These are phyloP conservation scores for Luvunga scandens DNA, from an alignment of 345 rosid species.

Conservation along the genomic window DNA sequence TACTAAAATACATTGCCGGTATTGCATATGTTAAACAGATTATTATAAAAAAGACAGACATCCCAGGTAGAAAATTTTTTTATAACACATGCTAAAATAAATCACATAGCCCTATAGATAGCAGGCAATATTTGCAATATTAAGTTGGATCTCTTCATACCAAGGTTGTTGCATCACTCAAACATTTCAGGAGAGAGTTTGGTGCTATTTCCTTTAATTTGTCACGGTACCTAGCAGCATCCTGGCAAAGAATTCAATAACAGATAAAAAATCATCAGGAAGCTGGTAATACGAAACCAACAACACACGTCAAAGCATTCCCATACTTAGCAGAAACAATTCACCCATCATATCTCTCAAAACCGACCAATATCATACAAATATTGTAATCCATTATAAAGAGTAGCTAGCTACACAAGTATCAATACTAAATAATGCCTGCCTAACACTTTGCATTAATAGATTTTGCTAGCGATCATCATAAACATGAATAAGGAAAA, in stretches of 20 bases:
- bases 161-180: constrained; percentile 73
- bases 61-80: neutral
- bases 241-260: constrained; percentile 35
- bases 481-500: neutral
- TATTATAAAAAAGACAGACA: neutral
- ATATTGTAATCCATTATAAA: neutral
- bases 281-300: neutral
- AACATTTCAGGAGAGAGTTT: constrained; percentile 55
- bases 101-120: neutral
- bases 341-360: neutral
- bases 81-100: neutral
- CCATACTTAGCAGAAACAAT: neutral
- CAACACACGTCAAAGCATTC: neutral
- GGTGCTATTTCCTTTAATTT: constrained; percentile 66
- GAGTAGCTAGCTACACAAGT: neutral
- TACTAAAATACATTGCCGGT: neutral
- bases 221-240: constrained; percentile 54
- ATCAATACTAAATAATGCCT: neutral
- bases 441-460: neutral
- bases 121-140: neutral
- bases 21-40: neutral
- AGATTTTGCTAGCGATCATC: neutral
- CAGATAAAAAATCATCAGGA: neutral
- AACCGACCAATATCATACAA: neutral
- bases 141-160: constrained; percentile 32